phyloP scores from a whole-genome alignment of 345 rosid species.

The Eucalyptus tenuipes region DNA sequence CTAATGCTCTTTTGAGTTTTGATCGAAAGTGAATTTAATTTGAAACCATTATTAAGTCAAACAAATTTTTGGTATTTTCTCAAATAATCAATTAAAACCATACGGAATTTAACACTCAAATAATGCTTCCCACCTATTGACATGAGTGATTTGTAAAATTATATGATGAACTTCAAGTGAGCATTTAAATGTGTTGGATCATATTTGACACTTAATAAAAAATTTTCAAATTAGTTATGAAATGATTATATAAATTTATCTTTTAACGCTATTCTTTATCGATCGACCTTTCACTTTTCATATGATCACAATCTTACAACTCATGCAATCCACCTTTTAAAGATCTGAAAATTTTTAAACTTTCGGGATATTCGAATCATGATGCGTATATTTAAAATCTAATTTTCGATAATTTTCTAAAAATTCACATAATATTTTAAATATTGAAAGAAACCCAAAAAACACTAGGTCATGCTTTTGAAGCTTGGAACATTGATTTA shows the following conservation, averaged over 20 bases:
- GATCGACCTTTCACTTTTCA: background rate
- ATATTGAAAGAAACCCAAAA: background rate
- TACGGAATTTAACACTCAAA: background rate
- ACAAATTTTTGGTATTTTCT: background rate
- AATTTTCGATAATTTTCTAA: background rate
- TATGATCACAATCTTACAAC: background rate
- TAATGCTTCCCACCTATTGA: background rate
- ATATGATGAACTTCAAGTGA: background rate
- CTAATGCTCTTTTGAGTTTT: background rate
- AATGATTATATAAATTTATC: background rate
- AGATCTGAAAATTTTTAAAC: background rate
- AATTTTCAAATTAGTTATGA: background rate
- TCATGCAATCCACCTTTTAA: fast-evolving
- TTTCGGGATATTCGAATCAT: background rate
- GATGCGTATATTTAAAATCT: background rate
- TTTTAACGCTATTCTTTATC: background rate
- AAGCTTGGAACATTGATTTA: background rate
- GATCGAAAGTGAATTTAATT: background rate
- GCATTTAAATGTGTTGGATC: background rate
- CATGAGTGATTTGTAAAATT: background rate
- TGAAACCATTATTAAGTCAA: background rate
- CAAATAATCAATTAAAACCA: background rate
- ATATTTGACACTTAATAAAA: background rate
- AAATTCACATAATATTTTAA: background rate
- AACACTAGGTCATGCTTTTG: background rate